Evolutionary conservation across 163 green algal species (phyloP).

Genomic region (Chlamydomonas reinhardtii): DNA sequence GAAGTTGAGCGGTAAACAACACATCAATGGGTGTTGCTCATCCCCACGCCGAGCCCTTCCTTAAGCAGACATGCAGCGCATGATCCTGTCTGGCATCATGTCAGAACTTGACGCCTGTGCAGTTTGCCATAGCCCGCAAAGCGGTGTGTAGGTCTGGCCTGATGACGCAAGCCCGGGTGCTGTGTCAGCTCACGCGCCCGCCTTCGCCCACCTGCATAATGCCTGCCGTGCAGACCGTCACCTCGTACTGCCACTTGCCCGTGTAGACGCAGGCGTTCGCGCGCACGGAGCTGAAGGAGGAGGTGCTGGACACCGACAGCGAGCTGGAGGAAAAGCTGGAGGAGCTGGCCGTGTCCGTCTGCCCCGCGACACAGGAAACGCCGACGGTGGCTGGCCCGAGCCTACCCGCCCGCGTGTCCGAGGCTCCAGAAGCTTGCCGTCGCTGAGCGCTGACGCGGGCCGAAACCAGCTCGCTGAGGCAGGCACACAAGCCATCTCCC

Average conservation of each 20-base stretch:
- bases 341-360: too few relatives aligned
- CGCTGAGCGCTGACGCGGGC: background rate
- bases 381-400: background rate
- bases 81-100: too few relatives aligned
- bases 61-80: too few relatives aligned
- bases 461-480: background rate
- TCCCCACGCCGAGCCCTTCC: too few relatives aligned
- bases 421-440: background rate
- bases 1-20: too few relatives aligned
- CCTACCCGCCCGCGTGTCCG: background rate
- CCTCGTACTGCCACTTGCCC: constrained; percentile 94
- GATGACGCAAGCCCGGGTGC: too few relatives aligned
- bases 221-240: constrained; percentile 76
- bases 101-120: too few relatives aligned
- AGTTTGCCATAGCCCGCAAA: too few relatives aligned
- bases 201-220: constrained; percentile 83
- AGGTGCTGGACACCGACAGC: constrained; percentile 62
- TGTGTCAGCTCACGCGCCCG: too few relatives aligned
- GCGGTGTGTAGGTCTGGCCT: too few relatives aligned
- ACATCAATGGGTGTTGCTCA: too few relatives aligned
- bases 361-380: background rate
- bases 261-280: constrained; percentile 81
- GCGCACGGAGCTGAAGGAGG: constrained; percentile 83
- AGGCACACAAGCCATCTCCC: constrained; percentile 3
- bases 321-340: too few relatives aligned